phyloP scores from a whole-genome alignment of 805 yeast species.

The Metschnikowia vanudenii region DNA sequence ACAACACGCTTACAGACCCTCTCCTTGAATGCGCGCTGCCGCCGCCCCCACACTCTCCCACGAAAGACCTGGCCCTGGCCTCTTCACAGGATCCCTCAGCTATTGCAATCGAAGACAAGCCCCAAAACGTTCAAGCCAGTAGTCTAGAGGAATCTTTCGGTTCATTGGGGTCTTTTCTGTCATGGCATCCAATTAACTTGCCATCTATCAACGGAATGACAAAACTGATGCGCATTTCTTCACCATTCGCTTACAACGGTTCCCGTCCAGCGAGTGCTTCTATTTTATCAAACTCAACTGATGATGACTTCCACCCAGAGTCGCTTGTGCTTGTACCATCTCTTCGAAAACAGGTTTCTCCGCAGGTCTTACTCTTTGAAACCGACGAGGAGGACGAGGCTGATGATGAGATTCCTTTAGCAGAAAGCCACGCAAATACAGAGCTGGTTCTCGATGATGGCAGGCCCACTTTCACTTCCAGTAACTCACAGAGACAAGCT shows the following conservation, averaged over 20 bases:
- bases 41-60: constrained; percentile 1
- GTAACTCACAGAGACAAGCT: constrained; percentile 1
- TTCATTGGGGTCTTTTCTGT: constrained; percentile 19
- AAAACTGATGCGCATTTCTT: constrained; percentile 11
- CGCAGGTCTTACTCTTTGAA: constrained; percentile 39
- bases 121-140: not conserved
- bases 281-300: constrained; percentile 29
- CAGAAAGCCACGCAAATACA: constrained; percentile 26
- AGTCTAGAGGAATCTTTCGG: constrained; percentile 9
- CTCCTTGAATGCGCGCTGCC: constrained; percentile 31
- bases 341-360: constrained; percentile 13
- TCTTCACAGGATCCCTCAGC: not conserved
- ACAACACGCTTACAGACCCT: constrained; percentile 40
- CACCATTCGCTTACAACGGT: constrained; percentile 5
- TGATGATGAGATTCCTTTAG: constrained; percentile 14
- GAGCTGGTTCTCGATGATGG: constrained; percentile 26
- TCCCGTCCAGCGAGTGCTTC: constrained; percentile 21
- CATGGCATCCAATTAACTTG: constrained; percentile 33
- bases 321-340: constrained; percentile 26
- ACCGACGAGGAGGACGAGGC: constrained; percentile 39
- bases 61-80: not conserved
- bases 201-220: constrained; percentile 20
- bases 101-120: not conserved
- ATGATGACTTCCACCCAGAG: constrained; percentile 23
- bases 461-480: constrained; percentile 7